A percentile compares a stretch with the other conserved stretches of the same genome.
These are phyloP conservation scores for Funneliformis mosseae DNA, from an alignment of 192 early-diverging fungal genomes.

Conservation along the genomic window DNA sequence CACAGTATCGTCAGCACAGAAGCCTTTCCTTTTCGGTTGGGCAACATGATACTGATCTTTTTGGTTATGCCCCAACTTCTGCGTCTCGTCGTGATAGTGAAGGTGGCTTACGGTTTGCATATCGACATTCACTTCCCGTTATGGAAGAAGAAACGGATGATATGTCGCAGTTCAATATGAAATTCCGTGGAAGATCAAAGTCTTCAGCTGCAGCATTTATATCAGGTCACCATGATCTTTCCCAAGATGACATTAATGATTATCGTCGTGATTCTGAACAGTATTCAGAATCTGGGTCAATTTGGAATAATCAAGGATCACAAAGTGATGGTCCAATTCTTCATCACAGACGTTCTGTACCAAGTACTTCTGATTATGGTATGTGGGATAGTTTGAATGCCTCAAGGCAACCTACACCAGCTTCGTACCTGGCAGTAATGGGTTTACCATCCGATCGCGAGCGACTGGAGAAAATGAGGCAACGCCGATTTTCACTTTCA, in stretches of 20 bases:
- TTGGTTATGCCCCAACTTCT: conserved; percentile 39
- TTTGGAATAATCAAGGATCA: conserved; percentile 50
- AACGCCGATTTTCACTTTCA: conserved; percentile 62
- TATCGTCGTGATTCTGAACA: conserved; percentile 50
- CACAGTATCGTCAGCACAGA: conserved; percentile 58
- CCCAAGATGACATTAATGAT: conserved; percentile 39
- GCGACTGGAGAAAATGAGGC: conserved; percentile 52
- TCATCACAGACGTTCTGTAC: conserved; percentile 59
- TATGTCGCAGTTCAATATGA: conserved; percentile 37
- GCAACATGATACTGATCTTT: conserved; percentile 49
- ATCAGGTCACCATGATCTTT: conserved; percentile 51
- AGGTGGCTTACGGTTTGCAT: conserved; percentile 39
- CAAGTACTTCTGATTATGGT: conserved; percentile 49
- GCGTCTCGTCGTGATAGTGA: conserved; percentile 44
- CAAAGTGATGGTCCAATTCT: conserved; percentile 36
- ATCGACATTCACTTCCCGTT: conserved; percentile 45
- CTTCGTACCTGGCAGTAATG: conserved; percentile 26
- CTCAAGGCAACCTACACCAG: conserved; percentile 32
- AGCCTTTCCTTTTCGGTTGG: conserved; percentile 67
- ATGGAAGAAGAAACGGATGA: conserved; percentile 60
- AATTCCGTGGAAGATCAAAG: conserved; percentile 60
- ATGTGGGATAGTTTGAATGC: conserved; percentile 51
- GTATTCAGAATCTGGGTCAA: conserved; percentile 53
- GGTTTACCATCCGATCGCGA: conserved; percentile 44
- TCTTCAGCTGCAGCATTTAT: conserved; percentile 69